Evolutionary conservation across 2,329 filamentous ascomycete species (phyloP).

Genomic region (Alternaria gaisen): DNA sequence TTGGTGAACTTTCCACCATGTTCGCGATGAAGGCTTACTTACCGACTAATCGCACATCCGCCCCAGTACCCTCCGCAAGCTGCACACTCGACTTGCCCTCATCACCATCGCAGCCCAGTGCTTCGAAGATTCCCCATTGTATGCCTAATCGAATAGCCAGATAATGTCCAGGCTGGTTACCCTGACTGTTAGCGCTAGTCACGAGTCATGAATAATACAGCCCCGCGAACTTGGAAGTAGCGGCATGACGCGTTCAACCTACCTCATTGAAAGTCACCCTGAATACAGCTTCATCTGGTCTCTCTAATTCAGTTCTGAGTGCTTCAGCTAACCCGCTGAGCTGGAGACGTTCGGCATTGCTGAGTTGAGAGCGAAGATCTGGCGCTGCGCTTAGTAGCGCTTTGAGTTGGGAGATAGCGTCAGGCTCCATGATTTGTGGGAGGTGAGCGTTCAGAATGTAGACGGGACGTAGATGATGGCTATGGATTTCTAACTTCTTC

Average conservation of each 20-base stretch:
- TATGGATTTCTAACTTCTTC: neutral
- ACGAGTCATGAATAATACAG: neutral
- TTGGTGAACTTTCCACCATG: neutral
- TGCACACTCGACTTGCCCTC: neutral
- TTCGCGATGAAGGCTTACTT: neutral
- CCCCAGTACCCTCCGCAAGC: neutral
- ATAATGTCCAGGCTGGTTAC: conserved; percentile 16
- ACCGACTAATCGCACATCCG: neutral
- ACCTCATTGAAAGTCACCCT: neutral
- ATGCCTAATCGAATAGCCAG: conserved; percentile 18
- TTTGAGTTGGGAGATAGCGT: conserved; percentile 11
- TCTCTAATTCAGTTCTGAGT: neutral
- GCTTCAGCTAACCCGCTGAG: conserved; percentile 16
- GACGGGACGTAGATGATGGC: neutral
- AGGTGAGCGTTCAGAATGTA: neutral
- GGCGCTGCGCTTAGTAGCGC: conserved; percentile 4
- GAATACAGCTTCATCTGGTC: neutral
- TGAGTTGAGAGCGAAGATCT: conserved; percentile 11
- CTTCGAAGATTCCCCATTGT: conserved; percentile 19
- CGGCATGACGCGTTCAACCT: neutral
- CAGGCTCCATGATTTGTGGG: neutral
- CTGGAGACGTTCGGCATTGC: conserved; percentile 18
- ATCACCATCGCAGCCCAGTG: conserved; percentile 11
- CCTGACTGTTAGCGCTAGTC: conserved; percentile 7
- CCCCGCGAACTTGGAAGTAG: neutral